These are phyloP conservation scores for Ajuga chamaepitys DNA, from an alignment of 257 asterid genomes.

Conservation along the genomic window DNA sequence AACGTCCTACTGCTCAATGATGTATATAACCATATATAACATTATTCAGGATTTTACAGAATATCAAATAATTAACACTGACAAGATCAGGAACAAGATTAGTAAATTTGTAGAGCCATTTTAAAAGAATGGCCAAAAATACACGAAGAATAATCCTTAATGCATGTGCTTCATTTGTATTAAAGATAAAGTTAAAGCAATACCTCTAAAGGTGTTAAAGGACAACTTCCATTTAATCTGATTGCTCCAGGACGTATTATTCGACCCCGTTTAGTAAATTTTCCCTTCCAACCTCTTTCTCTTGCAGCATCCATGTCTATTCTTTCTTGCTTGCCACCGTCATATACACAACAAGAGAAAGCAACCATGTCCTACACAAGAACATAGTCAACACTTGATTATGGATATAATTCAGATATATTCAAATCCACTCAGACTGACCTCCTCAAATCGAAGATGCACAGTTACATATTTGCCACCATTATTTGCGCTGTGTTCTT, in stretches of 20 bases:
- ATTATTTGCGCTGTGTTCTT: slow-evolving; percentile 61
- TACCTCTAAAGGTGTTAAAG: slow-evolving; percentile 97
- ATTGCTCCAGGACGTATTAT: slow-evolving; percentile 76
- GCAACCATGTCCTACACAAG: slow-evolving; percentile 95
- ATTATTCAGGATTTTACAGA: background rate
- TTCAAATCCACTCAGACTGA: slow-evolving; percentile 28
- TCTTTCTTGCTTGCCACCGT: slow-evolving; percentile 85
- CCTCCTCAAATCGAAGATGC: slow-evolving; percentile 99
- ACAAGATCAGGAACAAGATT: background rate
- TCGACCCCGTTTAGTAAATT: slow-evolving; percentile 88
- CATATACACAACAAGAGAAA: slow-evolving; percentile 90
- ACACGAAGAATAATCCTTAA: background rate
- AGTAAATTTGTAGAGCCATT: background rate
- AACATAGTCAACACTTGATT: slow-evolving; percentile 13
- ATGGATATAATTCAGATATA: background rate
- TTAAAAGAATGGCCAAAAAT: background rate
- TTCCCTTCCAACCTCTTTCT: slow-evolving; percentile 98
- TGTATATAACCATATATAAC: background rate
- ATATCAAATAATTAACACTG: background rate
- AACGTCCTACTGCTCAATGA: background rate
- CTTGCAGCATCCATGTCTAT: slow-evolving; percentile 95
- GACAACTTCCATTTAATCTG: slow-evolving; percentile 89
- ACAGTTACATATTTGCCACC: slow-evolving; percentile 90
- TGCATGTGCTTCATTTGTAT: background rate
- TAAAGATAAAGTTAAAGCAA: background rate